phyloP scores from a whole-genome alignment of 2,329 filamentous ascomycete genomes.

The Daldinia sp. region DNA sequence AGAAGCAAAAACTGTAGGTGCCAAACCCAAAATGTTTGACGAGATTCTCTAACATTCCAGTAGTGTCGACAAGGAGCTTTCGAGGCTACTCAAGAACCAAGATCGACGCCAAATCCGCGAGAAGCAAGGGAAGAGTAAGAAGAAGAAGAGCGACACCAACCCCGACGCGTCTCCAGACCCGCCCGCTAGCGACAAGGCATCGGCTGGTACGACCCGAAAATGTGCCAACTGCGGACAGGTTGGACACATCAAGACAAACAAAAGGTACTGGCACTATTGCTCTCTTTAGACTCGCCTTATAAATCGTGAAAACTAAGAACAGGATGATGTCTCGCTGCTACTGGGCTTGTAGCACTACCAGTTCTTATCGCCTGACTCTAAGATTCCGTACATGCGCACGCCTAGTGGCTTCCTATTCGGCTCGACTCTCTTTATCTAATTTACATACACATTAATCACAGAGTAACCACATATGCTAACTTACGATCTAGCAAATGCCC shows the following conservation, averaged over 20 bases:
- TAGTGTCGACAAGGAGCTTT: constrained; percentile 79
- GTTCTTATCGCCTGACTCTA: constrained; percentile 6
- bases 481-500: constrained; percentile 70
- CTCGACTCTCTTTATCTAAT: constrained; percentile 2
- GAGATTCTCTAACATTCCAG: constrained; percentile 56
- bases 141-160: constrained; percentile 60
- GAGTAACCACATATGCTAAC: constrained; percentile 47
- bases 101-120: constrained; percentile 91
- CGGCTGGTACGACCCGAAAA: constrained; percentile 82
- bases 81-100: constrained; percentile 89
- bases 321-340: not conserved
- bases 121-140: constrained; percentile 79
- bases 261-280: constrained; percentile 76
- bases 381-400: not conserved
- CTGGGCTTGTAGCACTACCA: constrained; percentile 18
- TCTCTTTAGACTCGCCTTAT: constrained; percentile 34
- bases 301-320: constrained; percentile 8
- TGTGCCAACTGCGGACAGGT: constrained; percentile 98
- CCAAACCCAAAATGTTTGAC: constrained; percentile 6
- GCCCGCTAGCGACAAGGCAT: constrained; percentile 63
- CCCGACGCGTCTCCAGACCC: constrained; percentile 64
- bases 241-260: constrained; percentile 99
- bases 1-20: constrained; percentile 59
- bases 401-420: constrained; percentile 1
- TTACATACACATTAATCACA: constrained; percentile 17